Conservation (phyloP, 2,329 filamentous ascomycete species). For the Fusarium pseudocircinatum region DNA sequence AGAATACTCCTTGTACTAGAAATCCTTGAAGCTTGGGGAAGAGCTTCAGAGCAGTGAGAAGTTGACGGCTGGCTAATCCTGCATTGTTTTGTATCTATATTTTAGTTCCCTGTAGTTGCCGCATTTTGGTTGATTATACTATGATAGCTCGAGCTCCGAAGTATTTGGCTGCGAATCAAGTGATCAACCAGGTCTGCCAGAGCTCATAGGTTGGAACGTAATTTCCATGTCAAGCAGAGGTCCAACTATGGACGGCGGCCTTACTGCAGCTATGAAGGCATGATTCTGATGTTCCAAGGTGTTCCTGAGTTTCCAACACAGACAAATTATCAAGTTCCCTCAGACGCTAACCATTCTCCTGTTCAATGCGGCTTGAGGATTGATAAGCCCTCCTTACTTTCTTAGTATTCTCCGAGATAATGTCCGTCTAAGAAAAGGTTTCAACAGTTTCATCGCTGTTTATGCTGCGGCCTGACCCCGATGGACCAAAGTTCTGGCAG, state of each 20-base stretch:
- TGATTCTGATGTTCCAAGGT: slow-evolving; percentile 39
- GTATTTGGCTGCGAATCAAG: slow-evolving; percentile 11
- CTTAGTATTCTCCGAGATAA: slow-evolving; percentile 47
- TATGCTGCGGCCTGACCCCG: slow-evolving; percentile 46
- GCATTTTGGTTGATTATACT: background rate
- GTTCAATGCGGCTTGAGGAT: slow-evolving; percentile 28
- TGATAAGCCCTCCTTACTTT: slow-evolving; percentile 38
- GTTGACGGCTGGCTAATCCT: background rate
- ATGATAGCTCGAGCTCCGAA: slow-evolving; percentile 10
- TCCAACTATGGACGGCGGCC: slow-evolving; percentile 11
- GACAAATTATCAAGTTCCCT: slow-evolving; percentile 47
- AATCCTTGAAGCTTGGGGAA: background rate
- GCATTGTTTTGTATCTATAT: too few species aligned
- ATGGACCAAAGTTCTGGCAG: slow-evolving; percentile 42
- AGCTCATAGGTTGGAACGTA: slow-evolving; percentile 1
- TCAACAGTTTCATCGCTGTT: slow-evolving; percentile 50
- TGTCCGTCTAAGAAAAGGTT: slow-evolving; percentile 43
- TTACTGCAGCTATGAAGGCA: slow-evolving; percentile 34
- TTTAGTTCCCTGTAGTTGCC: too few species aligned
- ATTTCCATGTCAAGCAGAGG: slow-evolving; percentile 23
- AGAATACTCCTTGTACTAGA: too few species aligned
- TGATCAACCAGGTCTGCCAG: slow-evolving; percentile 14
- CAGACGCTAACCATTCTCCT: slow-evolving; percentile 35
- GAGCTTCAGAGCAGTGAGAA: slow-evolving; percentile 9
- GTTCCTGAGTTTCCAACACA: slow-evolving; percentile 47